A percentile compares a stretch with the other conserved stretches of the same genome.
These are phyloP conservation scores for Plasmodium malariae DNA, from an alignment of 169 alveolate genomes.

Conservation along the genomic window DNA sequence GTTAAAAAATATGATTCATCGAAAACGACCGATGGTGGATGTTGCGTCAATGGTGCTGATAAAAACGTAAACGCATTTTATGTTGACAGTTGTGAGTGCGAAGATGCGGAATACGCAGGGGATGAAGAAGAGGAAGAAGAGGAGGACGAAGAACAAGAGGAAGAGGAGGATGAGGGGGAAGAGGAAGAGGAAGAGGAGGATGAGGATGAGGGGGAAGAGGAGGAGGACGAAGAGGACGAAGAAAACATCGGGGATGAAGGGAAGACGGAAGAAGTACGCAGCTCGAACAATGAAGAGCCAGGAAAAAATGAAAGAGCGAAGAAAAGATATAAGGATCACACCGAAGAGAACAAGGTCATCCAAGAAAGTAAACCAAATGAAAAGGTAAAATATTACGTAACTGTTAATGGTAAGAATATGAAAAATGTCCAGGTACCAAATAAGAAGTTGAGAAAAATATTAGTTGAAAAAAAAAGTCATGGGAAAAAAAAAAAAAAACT, in stretches of 20 bases:
- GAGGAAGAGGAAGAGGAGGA: slow-evolving; percentile 27
- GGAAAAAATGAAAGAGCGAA: background rate
- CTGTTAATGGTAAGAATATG: slow-evolving; percentile 9
- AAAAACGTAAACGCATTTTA: background rate
- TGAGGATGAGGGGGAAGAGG: slow-evolving; percentile 7
- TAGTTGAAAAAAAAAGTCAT: slow-evolving; percentile 64
- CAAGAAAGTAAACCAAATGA: background rate
- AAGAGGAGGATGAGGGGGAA: slow-evolving; percentile 7
- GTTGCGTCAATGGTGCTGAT: background rate
- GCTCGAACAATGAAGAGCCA: background rate
- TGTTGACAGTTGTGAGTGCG: slow-evolving; percentile 5
- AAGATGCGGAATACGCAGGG: slow-evolving; percentile 30
- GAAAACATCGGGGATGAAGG: slow-evolving; percentile 3
- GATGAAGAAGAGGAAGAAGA: slow-evolving; percentile 17
- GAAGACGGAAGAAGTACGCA: background rate
- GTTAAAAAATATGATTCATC: slow-evolving; percentile 7
- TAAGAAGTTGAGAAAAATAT: slow-evolving; percentile 3
- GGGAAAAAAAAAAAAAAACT: slow-evolving; percentile 36
- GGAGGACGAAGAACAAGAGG: slow-evolving; percentile 11
- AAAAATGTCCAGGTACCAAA: slow-evolving; percentile 26
- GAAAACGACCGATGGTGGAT: background rate
- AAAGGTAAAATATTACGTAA: slow-evolving; percentile 4
- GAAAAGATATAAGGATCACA: slow-evolving; percentile 1
- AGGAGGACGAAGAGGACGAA: slow-evolving; percentile 10
- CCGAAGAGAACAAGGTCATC: background rate